Evolutionary conservation across 1,139 yeast genomes (phyloP), one percentile per base, ranked within the genome.

Genomic region (Candida sojae): DNA sequence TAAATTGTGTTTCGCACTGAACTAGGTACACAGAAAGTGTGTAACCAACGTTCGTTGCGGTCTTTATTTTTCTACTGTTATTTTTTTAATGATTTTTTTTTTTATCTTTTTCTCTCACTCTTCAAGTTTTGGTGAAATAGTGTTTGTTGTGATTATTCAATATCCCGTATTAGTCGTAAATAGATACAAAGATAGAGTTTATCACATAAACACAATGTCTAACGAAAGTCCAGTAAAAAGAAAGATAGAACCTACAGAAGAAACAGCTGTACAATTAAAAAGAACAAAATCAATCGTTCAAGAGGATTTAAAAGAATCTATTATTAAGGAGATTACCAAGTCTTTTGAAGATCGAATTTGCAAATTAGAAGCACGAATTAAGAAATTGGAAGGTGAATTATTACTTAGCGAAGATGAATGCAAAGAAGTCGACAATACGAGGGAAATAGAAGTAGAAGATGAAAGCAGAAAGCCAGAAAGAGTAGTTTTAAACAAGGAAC

Each of bases 321-420:
- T 64, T 28, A 51, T 51, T 35, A 42, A 52, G 17, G 63, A 63
- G 50, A 45, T 63, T 11, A 43, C 53, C n/a, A 45, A 52, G n/a
- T 43, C 33, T 5, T 62, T 63, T 49, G 65, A 61, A 41, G 55
- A 46, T 6, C 55, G 61, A 48, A 53, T 68, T 48, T 34, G 47
- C 5, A 51, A 50, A 23, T 54, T 68, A 30, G 67, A 64, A 47
- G 47, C 54, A n/a, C 56, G 65, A 48, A 54, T 68, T 32, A 43
- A 48, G 32, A 52, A 49, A 17, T 56, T 66, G 29, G 58, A 57
- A 46, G 37, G 41, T 13, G 53, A 57, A 31, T 50, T 49, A 26
- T 29, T 40, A 8, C 11, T 37, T 11, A 49, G 40, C 17, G 48
- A 49, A 34, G n/a, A 37, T 9, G 11, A 25, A 43, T 6, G 31